phyloP scores from a whole-genome alignment of 1,284 basidiomycete genomes.

The Heterobasidion occidentale region DNA sequence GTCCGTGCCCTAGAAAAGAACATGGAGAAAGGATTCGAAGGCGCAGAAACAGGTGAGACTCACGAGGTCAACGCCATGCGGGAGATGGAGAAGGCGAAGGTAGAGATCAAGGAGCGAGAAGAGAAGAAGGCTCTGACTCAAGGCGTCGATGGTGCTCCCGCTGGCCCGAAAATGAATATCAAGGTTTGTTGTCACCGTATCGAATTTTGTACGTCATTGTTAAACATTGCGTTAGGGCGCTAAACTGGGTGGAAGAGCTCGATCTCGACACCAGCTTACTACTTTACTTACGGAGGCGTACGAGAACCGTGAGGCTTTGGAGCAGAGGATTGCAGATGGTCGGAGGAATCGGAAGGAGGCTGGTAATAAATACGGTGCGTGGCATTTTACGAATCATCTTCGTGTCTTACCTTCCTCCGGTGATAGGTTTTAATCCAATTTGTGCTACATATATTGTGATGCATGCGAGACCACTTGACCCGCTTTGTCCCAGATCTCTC shows the following conservation, averaged over 20 bases:
- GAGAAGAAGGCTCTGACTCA: constrained; percentile 65
- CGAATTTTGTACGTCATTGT: neutral
- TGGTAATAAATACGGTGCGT: constrained; percentile 76
- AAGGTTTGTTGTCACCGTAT: constrained; percentile 33
- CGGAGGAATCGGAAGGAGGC: constrained; percentile 77
- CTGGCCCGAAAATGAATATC: constrained; percentile 65
- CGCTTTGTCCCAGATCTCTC: too few species aligned
- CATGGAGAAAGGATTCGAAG: constrained; percentile 57
- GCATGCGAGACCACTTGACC: too few species aligned
- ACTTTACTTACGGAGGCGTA: constrained; percentile 74
- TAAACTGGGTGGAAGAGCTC: constrained; percentile 59
- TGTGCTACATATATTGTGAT: too few species aligned
- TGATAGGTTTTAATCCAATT: too few species aligned
- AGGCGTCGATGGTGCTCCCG: constrained; percentile 39
- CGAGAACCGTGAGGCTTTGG: constrained; percentile 66
- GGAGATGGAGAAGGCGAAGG: constrained; percentile 69
- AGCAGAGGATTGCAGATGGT: constrained; percentile 74
- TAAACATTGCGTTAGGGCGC: constrained; percentile 38
- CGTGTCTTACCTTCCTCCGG: too few species aligned
- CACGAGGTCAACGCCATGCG: constrained; percentile 59
- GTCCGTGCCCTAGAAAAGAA: constrained; percentile 67
- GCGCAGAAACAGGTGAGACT: constrained; percentile 40
- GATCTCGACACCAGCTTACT: constrained; percentile 67
- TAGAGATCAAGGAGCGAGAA: constrained; percentile 62
- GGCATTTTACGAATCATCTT: too few species aligned